These are phyloP conservation scores for Coemansia sp. DNA, from an alignment of 192 early-diverging fungal species.

Conservation along the genomic window DNA sequence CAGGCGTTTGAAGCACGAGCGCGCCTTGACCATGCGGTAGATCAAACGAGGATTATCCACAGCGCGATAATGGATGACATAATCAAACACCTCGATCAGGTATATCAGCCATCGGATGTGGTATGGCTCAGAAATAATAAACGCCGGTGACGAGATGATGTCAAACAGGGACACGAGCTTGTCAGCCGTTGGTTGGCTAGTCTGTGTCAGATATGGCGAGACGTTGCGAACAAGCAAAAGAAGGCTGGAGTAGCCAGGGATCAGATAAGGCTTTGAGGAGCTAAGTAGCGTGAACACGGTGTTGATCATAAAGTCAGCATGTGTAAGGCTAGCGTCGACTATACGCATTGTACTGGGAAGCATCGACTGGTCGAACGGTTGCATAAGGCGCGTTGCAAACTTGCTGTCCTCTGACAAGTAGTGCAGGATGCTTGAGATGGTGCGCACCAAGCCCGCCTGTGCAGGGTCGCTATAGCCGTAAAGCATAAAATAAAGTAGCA, in stretches of 20 bases:
- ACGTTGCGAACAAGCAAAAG: constrained; percentile 80
- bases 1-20: constrained; percentile 68
- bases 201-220: constrained; percentile 73
- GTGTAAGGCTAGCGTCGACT: constrained; percentile 60
- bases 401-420: constrained; percentile 48
- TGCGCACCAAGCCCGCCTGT: constrained; percentile 68
- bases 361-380: constrained; percentile 55
- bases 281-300: constrained; percentile 74
- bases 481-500: constrained; percentile 54
- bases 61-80: constrained; percentile 82
- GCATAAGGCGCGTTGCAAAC: constrained; percentile 52
- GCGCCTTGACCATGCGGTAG: constrained; percentile 76
- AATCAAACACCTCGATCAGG: constrained; percentile 78
- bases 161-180: constrained; percentile 73
- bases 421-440: constrained; percentile 59
- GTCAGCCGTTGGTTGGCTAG: constrained; percentile 68
- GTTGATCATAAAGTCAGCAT: constrained; percentile 84
- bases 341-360: constrained; percentile 60
- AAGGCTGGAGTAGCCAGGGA: constrained; percentile 72
- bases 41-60: constrained; percentile 76
- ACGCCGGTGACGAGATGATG: constrained; percentile 75
- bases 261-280: constrained; percentile 64
- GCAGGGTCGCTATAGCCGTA: constrained; percentile 40
- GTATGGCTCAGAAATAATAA: constrained; percentile 73
- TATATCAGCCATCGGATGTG: constrained; percentile 76